Percentiles rank a stretch among this genome's conserved stretches.
phyloP scores from a whole-genome alignment of 768 basidiomycete species.

The Panellus pusillus region DNA sequence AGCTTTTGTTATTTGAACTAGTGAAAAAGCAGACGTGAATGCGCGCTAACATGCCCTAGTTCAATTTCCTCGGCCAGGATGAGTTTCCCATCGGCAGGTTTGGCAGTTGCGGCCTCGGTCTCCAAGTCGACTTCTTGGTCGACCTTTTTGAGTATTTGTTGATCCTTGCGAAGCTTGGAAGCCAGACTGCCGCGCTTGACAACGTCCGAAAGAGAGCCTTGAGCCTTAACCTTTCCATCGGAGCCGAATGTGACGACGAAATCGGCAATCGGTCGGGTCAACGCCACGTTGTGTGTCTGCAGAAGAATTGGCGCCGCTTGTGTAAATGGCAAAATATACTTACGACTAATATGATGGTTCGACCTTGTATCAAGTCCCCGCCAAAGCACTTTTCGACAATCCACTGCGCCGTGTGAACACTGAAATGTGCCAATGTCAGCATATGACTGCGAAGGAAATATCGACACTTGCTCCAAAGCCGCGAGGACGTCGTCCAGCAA shows the following conservation, averaged over 20 bases:
- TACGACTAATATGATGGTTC: conserved; percentile 84
- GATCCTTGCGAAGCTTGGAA: conserved; percentile 29
- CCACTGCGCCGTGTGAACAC: conserved; percentile 77
- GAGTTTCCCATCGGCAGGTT: conserved; percentile 49
- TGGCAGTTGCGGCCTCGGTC: conserved; percentile 25
- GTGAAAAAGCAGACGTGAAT: neutral
- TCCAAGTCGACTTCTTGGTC: conserved; percentile 35
- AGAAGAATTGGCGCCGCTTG: neutral
- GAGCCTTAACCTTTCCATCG: conserved; percentile 41
- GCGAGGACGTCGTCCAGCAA: conserved; percentile 74
- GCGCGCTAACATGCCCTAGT: conserved; percentile 52
- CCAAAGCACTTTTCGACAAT: conserved; percentile 77
- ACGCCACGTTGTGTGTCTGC: conserved; percentile 49
- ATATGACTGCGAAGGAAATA: neutral
- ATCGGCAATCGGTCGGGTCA: conserved; percentile 38
- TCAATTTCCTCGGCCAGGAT: conserved; percentile 62
- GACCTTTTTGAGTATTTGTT: conserved; percentile 25
- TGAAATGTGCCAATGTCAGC: conserved; percentile 3
- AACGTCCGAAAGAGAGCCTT: conserved; percentile 40
- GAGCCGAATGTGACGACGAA: conserved; percentile 44
- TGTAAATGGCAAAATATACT: conserved; percentile 18
- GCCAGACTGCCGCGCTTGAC: conserved; percentile 38
- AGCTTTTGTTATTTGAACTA: neutral
- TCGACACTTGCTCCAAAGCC: conserved; percentile 46
- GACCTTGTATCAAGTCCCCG: conserved; percentile 73